Evolutionary conservation across 208 protist species (phyloP).

Genomic region (Leishmania mexicana): DNA sequence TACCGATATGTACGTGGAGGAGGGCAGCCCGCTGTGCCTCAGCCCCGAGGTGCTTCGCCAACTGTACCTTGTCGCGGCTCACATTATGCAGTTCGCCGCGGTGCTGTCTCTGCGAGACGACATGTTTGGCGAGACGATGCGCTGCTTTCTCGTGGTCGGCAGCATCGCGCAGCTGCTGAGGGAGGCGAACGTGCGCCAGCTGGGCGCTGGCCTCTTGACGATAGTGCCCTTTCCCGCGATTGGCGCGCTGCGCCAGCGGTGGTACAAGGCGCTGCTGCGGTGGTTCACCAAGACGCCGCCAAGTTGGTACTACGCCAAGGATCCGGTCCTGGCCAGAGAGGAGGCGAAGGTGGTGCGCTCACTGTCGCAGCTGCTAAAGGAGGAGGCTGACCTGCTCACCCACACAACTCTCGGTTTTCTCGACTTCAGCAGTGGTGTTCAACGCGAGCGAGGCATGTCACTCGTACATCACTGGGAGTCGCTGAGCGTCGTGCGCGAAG

Average conservation of each 20-base stretch:
- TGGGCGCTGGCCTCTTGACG: slow-evolving; percentile 34
- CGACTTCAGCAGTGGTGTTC: slow-evolving; percentile 50
- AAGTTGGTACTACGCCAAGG: slow-evolving; percentile 77
- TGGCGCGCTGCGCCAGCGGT: slow-evolving; percentile 70
- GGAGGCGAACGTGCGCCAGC: slow-evolving; percentile 56
- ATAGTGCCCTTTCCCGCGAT: slow-evolving; percentile 68
- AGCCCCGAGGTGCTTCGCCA: slow-evolving; percentile 55
- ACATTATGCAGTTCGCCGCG: slow-evolving; percentile 53
- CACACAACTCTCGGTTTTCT: slow-evolving; percentile 57
- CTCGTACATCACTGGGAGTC: slow-evolving; percentile 24
- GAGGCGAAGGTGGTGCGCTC: slow-evolving; percentile 57
- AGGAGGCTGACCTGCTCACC: slow-evolving; percentile 40
- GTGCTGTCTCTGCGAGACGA: slow-evolving; percentile 71
- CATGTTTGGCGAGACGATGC: slow-evolving; percentile 86
- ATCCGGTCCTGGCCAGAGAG: slow-evolving; percentile 45
- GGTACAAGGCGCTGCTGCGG: slow-evolving; percentile 74
- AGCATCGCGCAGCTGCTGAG: slow-evolving; percentile 59
- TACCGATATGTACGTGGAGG: slow-evolving; percentile 59
- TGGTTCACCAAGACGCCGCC: slow-evolving; percentile 84
- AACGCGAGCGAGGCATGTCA: neutral
- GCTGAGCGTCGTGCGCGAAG: slow-evolving; percentile 33
- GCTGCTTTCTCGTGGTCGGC: slow-evolving; percentile 60
- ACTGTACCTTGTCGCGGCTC: slow-evolving; percentile 55
- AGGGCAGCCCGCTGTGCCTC: slow-evolving; percentile 47
- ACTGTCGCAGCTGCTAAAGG: slow-evolving; percentile 54